Evolutionary conservation across 208 protist species (phyloP).

Genomic region (Herpetomonas tarakana): DNA sequence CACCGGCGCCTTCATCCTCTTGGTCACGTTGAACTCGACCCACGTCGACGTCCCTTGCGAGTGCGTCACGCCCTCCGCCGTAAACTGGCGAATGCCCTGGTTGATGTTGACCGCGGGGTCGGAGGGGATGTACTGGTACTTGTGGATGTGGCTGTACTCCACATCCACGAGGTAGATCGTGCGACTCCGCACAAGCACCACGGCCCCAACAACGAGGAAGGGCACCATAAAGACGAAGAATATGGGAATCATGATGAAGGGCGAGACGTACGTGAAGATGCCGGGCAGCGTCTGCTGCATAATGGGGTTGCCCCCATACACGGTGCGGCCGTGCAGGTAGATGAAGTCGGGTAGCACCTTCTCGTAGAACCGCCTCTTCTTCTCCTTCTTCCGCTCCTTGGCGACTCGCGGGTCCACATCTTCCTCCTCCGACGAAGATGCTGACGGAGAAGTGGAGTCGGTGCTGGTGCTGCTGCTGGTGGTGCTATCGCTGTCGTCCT

Average conservation of each 20-base stretch:
- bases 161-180: constrained; percentile 27
- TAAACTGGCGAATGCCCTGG: constrained; percentile 55
- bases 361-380: neutral
- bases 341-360: constrained; percentile 23
- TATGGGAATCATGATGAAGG: constrained; percentile 44
- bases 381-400: neutral
- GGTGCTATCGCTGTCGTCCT: no score
- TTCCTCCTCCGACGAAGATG: neutral
- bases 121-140: constrained; percentile 75
- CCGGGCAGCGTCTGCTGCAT: constrained; percentile 75
- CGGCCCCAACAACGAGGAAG: constrained; percentile 41
- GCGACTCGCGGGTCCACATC: neutral
- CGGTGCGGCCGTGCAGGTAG: constrained; percentile 54
- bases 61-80: constrained; percentile 39
- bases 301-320: constrained; percentile 73
- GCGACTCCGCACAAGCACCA: constrained; percentile 33
- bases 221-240: constrained; percentile 51
- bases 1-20: constrained; percentile 86
- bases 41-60: constrained; percentile 71
- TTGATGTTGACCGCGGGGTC: constrained; percentile 67
- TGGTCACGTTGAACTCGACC: constrained; percentile 41
- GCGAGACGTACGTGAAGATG: constrained; percentile 50
- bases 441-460: no score
- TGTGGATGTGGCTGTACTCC: constrained; percentile 62
- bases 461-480: no score